Evolutionary conservation across 2,329 filamentous ascomycete species (phyloP), one percentile per base, ranked within the genome.

Genomic region (Uncinocarpus reesii): DNA sequence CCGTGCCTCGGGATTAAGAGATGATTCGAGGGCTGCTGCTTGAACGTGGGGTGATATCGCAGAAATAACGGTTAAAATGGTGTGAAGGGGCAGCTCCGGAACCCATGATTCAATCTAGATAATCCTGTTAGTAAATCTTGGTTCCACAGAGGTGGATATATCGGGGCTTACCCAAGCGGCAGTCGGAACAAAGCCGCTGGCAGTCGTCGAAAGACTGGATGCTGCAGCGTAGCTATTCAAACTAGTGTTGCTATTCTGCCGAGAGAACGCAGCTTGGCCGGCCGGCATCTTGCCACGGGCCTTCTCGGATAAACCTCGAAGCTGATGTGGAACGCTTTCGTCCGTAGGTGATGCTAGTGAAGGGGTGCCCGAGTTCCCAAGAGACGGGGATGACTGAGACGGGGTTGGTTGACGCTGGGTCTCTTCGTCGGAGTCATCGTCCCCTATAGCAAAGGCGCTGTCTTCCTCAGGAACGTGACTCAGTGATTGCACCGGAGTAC

Each of bases 301-400:
- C 65, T 96, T 98, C 66, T 96, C 92, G 16, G 90, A 95, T 86
- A 96, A 95, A 47, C 88, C 88, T 49, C 86, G 79, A 24, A 94
- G 65, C 62, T 95, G 89, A 16, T 81, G 75, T 11, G 87, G 88
- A 7, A 94, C 79, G 3, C 84, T 83, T 52, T 93, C 88, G 51
- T 93, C 87, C 0, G 77, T 68, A 0, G 78, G 79, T 0, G 76
- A 78, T 23, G 79, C 78, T 16, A 84, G 72, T 0, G 86, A 90
- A 3, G 84, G 81, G 18, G 83, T 78, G 31, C 80, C 76, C 15
- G 76, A 78, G 15, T 68, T 71, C 43, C 66, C 65, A 29, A 53
- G 77, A 74, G 57, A 80, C 66, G 52, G 76, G 68, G 63, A 84
- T 71, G 64, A 80, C 21, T 66, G 67, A 2, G 67, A 66, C 1